Percentiles rank a stretch among this genome's conserved stretches.
Conservation (phyloP, 495 filamentous ascomycete species). For the Aspergillus affinis region DNA sequence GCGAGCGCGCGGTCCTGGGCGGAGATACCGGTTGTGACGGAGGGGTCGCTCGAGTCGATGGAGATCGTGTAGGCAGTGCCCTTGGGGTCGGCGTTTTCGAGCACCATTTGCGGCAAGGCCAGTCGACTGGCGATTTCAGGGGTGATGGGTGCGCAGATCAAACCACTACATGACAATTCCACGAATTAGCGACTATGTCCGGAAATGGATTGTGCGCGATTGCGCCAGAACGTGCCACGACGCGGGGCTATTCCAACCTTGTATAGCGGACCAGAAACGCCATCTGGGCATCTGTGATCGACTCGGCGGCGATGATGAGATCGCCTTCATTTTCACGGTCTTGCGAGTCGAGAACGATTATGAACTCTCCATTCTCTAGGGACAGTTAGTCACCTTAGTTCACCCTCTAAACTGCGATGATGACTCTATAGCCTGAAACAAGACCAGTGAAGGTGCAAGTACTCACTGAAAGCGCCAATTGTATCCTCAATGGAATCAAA, state of each 20-base stretch:
- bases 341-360: constrained; percentile 88
- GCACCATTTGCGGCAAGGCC: constrained; percentile 86
- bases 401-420: neutral
- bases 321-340: constrained; percentile 97
- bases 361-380: constrained; percentile 84
- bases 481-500: constrained; percentile 89
- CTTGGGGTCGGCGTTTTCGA: constrained; percentile 78
- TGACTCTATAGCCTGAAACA: neutral
- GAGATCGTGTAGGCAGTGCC: constrained; percentile 89
- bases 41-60: constrained; percentile 70
- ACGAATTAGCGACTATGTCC: constrained; percentile 6
- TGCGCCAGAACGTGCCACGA: neutral
- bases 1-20: constrained; percentile 85
- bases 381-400: constrained; percentile 16
- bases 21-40: constrained; percentile 84
- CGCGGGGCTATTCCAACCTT: constrained; percentile 39
- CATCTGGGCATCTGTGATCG: constrained; percentile 85
- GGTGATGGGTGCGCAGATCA: constrained; percentile 83
- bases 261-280: constrained; percentile 91
- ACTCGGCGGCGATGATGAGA: constrained; percentile 88
- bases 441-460: constrained; percentile 6
- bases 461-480: constrained; percentile 79
- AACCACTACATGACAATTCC: constrained; percentile 55
- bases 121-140: constrained; percentile 64
- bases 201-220: neutral